Base-by-base conservation (phyloP, 371 early-diverging fungal species). In the Umbelopsis sp. region DNA sequence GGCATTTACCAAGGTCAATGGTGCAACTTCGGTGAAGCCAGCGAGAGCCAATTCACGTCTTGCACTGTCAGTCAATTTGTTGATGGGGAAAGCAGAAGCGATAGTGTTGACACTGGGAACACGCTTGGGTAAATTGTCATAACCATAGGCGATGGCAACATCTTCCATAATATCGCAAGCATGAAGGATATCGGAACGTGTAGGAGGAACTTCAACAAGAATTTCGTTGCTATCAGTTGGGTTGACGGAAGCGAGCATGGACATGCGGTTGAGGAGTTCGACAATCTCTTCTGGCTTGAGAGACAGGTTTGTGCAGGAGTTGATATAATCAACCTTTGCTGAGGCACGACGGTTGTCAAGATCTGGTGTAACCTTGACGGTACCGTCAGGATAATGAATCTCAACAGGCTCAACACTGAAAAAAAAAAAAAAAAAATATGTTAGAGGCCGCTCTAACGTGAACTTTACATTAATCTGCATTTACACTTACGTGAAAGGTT, bases 131-230 rank as follows among this genome's bases (percentile, higher is more conserved):
- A 99, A 90, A 70, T 97, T 97, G 86, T 99, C 98, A 83, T 92
- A 99, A 37, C 99, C 99, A 74, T 96, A 99, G n/a, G 98, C 94
- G 69, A 99, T 94, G n/a, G 98, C 98, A 41, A 99, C 94, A 81
- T 99, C 99, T 85, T 99, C 99, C 90, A 99, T 96, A 64, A 99
- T 87, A 86, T 99, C 99, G 79, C 96, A 96, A 66, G 94, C 92
- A 72, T 99, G 99, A 68, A 99, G 85, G 63, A 99, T 92, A 80
- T 99, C 99, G 75, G 93, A 91, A 65, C 99, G 91, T 48, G 98
- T 96, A 16, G 92, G 89, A 44, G 99, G 97, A 4, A 98, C 89
- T 44, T 83, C 81, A n/a, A 97, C 95, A n/a, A 79, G 76, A 29
- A 97, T 72, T 45, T 87, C 80, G 37, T 88, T 86, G 62, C 83